phyloP scores from a whole-genome alignment of 192 early-diverging fungal species.

The Linnemannia zychae region DNA sequence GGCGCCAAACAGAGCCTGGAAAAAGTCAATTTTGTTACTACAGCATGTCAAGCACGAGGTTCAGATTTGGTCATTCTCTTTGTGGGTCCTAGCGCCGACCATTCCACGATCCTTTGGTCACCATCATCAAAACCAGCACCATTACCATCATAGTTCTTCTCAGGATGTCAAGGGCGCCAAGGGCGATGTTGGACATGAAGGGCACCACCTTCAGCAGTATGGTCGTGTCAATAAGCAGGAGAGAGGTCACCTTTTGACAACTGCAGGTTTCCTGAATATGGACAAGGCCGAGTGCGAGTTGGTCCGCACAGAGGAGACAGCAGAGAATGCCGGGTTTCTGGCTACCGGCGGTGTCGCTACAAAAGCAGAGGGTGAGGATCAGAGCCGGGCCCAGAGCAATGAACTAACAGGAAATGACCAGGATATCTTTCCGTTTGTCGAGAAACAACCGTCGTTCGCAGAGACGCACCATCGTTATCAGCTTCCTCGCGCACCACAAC shows the following conservation, averaged over 20 bases:
- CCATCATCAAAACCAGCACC: not conserved
- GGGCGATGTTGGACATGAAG: not conserved
- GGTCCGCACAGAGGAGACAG: not conserved
- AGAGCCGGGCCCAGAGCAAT: not conserved
- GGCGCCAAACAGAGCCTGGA: not conserved
- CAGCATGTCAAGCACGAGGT: conserved; percentile 17
- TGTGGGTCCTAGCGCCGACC: conserved; percentile 2
- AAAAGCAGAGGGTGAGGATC: not conserved
- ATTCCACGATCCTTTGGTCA: not conserved
- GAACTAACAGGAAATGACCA: not conserved
- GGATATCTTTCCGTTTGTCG: not conserved
- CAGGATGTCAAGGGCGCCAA: not conserved
- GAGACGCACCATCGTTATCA: not conserved
- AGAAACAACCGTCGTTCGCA: not conserved
- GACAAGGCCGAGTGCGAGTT: conserved; percentile 13
- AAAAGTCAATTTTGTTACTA: not conserved
- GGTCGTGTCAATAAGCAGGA: not conserved
- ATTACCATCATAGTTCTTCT: not conserved
- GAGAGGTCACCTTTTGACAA: not conserved
- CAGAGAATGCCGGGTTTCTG: not conserved
- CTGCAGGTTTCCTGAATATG: not conserved
- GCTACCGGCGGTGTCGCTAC: not conserved
- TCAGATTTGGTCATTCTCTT: conserved; percentile 13
- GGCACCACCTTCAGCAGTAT: not conserved
- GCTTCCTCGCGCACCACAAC: not conserved